Percentiles rank a stretch among this genome's conserved stretches.
Conservation (phyloP, 2,329 filamentous ascomycete genomes). For the Hypoxylon sp. region DNA sequence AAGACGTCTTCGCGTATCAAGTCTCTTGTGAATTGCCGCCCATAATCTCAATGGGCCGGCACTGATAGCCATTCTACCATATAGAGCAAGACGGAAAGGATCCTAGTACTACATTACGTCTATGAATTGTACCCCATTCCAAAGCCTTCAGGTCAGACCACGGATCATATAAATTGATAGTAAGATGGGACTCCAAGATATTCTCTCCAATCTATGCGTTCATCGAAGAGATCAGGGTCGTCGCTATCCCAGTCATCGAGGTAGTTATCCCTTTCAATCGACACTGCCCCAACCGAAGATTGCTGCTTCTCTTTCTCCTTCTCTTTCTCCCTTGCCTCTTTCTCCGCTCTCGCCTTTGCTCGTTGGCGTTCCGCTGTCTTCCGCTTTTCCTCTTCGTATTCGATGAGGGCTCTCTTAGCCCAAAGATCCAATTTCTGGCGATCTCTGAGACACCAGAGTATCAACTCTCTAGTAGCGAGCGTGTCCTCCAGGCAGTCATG, state of each 20-base stretch:
- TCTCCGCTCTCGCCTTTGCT: constrained; percentile 8
- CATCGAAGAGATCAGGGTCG: not conserved
- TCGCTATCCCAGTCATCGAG: no score
- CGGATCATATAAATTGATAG: not conserved
- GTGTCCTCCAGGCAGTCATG: constrained; percentile 65
- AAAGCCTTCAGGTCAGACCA: not conserved
- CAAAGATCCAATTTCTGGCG: constrained; percentile 53
- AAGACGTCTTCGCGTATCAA: no score
- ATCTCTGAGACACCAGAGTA: constrained; percentile 60
- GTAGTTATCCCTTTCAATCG: not conserved
- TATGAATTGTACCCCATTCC: not conserved
- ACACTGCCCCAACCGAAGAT: not conserved
- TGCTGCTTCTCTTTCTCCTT: constrained; percentile 7
- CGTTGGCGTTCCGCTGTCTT: constrained; percentile 17
- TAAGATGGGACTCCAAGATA: not conserved
- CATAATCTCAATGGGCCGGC: not conserved
- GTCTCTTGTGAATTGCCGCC: no score
- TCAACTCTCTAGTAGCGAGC: constrained; percentile 62
- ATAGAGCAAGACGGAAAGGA: not conserved
- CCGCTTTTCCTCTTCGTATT: constrained; percentile 22
- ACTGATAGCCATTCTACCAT: not conserved
- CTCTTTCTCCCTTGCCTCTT: constrained; percentile 2
- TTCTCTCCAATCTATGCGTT: not conserved
- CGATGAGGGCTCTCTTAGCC: constrained; percentile 43
- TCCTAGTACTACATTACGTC: not conserved